Evolutionary conservation across 306 rosid species (phyloP), one percentile per base, ranked within the genome.

Genomic region (Quercus ilex): DNA sequence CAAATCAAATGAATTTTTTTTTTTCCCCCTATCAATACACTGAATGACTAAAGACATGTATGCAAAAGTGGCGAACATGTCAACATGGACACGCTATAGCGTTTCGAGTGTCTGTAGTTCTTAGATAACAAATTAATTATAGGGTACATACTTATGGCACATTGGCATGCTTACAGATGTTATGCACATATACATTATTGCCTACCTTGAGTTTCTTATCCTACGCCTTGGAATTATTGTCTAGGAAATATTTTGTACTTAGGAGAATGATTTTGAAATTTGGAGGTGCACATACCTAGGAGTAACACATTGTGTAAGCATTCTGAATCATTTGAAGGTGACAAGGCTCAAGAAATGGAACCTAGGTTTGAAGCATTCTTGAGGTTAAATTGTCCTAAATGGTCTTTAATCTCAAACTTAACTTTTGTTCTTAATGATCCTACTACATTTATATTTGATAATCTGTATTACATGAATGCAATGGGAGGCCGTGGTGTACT

Each of bases 281-380:
- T 55, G 25, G 71, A 76, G 87, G 81, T 56, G 81, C 81, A 25
- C 81, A 79, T 33, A 83, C 84, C 43, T 83, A 4, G 87, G 87
- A 11, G 43, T 79, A 19, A 83, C 87, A 46, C 84, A 83, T 49
- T 83, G 84, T 75, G 55, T 38, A 46, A 79, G 72, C 74, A 69
- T 83, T 30, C 65, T 43, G 25, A 14, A 65, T 4, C 87, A 81
- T 35, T 57, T 83, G 38, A 71, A 64, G 64, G 31, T 17, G 81
- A 63, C 15, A 8, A 56, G 25, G 55, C 43, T 12, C 58, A 43
- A 41, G 83, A 81, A 74, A 70, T 75, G 78, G 75, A 69, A 3
- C 74, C 79, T 10, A 31, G 51, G 38, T 84, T 80, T 58, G 84
- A 80, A 80, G 74, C 75, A 14, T 79, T 75, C 23, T 76, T 83